A percentile compares a stretch with the other conserved stretches of the same genome.
Conservation (phyloP, 1,139 yeast genomes). For the Geotrichum aggregatum region DNA sequence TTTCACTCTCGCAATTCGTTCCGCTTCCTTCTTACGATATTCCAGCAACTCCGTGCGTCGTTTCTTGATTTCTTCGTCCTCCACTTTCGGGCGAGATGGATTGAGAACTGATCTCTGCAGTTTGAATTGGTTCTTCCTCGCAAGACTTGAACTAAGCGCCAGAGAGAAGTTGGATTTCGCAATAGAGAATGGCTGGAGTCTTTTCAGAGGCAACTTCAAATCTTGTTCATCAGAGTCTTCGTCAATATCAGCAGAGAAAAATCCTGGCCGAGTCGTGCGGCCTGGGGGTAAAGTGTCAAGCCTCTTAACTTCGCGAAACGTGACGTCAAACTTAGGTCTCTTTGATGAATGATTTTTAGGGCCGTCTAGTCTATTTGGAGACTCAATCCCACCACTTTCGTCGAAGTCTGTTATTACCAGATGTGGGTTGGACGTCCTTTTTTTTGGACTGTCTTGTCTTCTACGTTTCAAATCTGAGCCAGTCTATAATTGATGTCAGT, state of each 20-base stretch:
- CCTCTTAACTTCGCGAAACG: conserved; percentile 12
- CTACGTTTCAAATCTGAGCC: conserved; percentile 1
- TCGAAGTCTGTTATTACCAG: conserved; percentile 3
- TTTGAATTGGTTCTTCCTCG: conserved; percentile 4
- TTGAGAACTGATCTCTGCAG: background rate
- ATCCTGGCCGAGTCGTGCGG: conserved; percentile 14
- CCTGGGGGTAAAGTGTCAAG: conserved; percentile 14
- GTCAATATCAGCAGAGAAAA: conserved; percentile 9
- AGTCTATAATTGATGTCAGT: background rate
- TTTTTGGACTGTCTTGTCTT: background rate
- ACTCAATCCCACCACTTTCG: background rate
- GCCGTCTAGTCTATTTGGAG: background rate
- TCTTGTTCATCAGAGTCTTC: background rate
- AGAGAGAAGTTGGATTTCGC: conserved; percentile 7
- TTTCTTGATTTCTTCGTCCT: conserved; percentile 11
- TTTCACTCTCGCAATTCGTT: conserved; percentile 7
- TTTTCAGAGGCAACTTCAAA: background rate
- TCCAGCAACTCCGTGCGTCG: conserved; percentile 14
- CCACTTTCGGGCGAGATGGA: conserved; percentile 14
- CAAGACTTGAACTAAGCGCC: background rate
- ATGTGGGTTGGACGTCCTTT: background rate
- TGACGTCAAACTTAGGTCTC: conserved; percentile 20
- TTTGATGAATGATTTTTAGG: background rate
- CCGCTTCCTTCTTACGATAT: conserved; percentile 3
- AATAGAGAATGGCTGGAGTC: background rate